Conservation (phyloP, 2,329 filamentous ascomycete genomes). For the Hypomyces rosellus region DNA sequence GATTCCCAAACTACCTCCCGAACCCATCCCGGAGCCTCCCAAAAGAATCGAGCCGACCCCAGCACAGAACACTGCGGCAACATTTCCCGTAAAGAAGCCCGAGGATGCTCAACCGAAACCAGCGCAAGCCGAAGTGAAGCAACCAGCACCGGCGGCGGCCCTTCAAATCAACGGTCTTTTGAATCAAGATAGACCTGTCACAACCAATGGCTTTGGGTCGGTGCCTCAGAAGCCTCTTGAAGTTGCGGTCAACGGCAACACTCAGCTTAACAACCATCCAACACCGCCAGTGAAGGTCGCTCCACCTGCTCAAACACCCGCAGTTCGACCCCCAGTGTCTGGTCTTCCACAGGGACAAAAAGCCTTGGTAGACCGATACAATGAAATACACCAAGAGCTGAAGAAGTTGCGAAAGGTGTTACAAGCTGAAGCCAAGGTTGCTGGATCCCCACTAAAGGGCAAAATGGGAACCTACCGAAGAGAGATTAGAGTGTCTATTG, state of each 20-base stretch:
- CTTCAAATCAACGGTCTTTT: conserved; percentile 17
- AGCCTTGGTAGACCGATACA: conserved; percentile 36
- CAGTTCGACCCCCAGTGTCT: conserved; percentile 1
- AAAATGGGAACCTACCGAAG: conserved; percentile 66
- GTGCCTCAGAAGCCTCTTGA: conserved; percentile 12
- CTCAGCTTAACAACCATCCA: conserved; percentile 1
- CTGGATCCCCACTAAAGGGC: conserved; percentile 49
- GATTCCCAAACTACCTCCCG: conserved; percentile 37
- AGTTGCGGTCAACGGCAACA: conserved; percentile 1
- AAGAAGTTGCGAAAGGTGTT: conserved; percentile 60
- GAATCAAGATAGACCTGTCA: conserved; percentile 17
- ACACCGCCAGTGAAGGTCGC: conserved; percentile 12
- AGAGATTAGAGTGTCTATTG: conserved; percentile 63
- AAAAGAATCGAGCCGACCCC: conserved; percentile 15
- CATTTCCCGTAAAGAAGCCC: conserved; percentile 12
- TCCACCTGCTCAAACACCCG: conserved; percentile 1
- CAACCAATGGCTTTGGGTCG: conserved; percentile 17
- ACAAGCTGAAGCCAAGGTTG: conserved; percentile 47
- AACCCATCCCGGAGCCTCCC: conserved; percentile 25
- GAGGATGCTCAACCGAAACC: conserved; percentile 9
- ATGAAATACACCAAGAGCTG: conserved; percentile 60
- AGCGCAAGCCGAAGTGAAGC: conserved; percentile 2
- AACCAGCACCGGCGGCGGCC: conserved; percentile 7
- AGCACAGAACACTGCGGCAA: conserved; percentile 5
- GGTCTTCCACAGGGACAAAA: conserved; percentile 1